These are phyloP conservation scores for Cladosporium sp. DNA, from an alignment of 2,329 filamentous ascomycete species.

Conservation along the genomic window DNA sequence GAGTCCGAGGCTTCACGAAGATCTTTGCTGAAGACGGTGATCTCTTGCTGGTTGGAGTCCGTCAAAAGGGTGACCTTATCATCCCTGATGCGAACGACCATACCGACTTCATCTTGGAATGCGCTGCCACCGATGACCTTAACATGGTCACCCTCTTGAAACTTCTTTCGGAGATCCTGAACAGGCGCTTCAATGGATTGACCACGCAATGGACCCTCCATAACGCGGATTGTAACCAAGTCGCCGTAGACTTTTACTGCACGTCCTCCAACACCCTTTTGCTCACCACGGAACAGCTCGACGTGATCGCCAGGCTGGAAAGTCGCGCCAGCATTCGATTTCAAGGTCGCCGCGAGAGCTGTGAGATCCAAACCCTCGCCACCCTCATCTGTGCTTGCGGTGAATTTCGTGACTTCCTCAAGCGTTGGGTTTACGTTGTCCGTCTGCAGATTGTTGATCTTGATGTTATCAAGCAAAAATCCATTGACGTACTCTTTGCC, in stretches of 20 bases:
- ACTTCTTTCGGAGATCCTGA: conserved; percentile 87
- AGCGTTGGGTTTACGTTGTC: conserved; percentile 89
- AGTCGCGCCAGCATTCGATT: conserved; percentile 73
- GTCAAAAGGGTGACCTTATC: conserved; percentile 90
- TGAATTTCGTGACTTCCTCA: conserved; percentile 94
- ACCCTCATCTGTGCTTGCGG: conserved; percentile 81
- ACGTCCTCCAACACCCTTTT: conserved; percentile 83
- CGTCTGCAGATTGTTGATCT: conserved; percentile 77
- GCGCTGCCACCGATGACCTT: conserved; percentile 96
- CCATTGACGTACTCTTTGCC: conserved; percentile 88
- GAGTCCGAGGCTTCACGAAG: conserved; percentile 88
- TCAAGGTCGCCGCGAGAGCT: conserved; percentile 83
- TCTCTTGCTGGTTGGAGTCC: conserved; percentile 87
- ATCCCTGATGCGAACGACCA: conserved; percentile 89
- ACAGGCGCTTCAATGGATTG: conserved; percentile 89
- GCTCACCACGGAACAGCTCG: conserved; percentile 92
- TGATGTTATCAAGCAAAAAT: conserved; percentile 90
- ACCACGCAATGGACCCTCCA: conserved; percentile 72
- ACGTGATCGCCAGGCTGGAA: conserved; percentile 95
- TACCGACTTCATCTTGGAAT: conserved; percentile 91
- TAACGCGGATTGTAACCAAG: conserved; percentile 81
- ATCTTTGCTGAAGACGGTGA: conserved; percentile 97
- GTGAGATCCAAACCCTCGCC: conserved; percentile 90
- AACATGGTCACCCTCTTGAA: conserved; percentile 91
- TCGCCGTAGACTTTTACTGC: conserved; percentile 83